Percentiles rank a stretch among this genome's conserved stretches.
Conservation (phyloP, 768 basidiomycete species). For the Lactarius quietus region DNA sequence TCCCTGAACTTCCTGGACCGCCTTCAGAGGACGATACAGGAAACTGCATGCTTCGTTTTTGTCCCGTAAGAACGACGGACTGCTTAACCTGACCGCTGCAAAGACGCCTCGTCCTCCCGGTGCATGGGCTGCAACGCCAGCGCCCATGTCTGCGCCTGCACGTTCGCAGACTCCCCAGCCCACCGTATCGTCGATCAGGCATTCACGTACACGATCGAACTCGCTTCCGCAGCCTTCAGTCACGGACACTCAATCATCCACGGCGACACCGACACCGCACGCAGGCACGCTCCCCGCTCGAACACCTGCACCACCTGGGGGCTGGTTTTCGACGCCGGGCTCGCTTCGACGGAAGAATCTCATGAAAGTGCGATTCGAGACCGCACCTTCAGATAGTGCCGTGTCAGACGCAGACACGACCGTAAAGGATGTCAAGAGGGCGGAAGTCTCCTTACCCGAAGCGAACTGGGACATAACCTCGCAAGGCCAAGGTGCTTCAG, state of each 20-base stretch:
- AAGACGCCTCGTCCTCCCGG: slow-evolving; percentile 48
- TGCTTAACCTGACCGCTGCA: slow-evolving; percentile 33
- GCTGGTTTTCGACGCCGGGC: slow-evolving; percentile 51
- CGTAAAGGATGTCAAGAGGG: slow-evolving; percentile 2
- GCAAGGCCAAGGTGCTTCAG: neutral
- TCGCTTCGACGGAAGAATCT: slow-evolving; percentile 47
- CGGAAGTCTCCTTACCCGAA: slow-evolving; percentile 3
- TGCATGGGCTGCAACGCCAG: slow-evolving; percentile 43
- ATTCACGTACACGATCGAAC: slow-evolving; percentile 21
- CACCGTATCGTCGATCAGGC: slow-evolving; percentile 3
- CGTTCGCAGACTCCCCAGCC: slow-evolving; percentile 24
- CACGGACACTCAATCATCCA: slow-evolving; percentile 1
- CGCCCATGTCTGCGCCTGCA: slow-evolving; percentile 28
- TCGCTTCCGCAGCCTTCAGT: slow-evolving; percentile 24
- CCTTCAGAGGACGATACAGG: slow-evolving; percentile 47
- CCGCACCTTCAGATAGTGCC: slow-evolving; percentile 33
- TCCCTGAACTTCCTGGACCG: slow-evolving; percentile 66
- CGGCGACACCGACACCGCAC: neutral
- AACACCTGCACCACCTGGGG: slow-evolving; percentile 48
- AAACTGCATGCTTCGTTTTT: slow-evolving; percentile 31
- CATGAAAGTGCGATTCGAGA: slow-evolving; percentile 72
- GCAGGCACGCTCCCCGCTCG: slow-evolving; percentile 27
- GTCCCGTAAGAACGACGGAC: slow-evolving; percentile 24
- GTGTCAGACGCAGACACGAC: slow-evolving; percentile 28
- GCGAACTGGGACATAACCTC: slow-evolving; percentile 14